Evolutionary conservation across 2,329 filamentous ascomycete species (phyloP).

Genomic region (Epichloe uncinata): DNA sequence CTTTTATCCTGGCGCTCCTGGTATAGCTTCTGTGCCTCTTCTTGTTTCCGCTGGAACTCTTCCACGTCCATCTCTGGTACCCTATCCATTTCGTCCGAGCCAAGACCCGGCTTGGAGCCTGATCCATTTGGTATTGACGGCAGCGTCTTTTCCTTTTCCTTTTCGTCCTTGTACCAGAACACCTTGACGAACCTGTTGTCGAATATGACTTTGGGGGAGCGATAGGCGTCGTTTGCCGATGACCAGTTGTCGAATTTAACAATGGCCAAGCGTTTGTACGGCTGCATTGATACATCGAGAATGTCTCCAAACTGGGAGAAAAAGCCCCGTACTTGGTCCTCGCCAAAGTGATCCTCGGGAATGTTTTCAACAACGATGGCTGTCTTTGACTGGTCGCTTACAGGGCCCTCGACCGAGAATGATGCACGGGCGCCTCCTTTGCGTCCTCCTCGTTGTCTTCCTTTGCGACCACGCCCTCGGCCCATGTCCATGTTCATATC

Average conservation of each 20-base stretch:
- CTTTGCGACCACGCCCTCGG: constrained; percentile 22
- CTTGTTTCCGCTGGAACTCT: constrained; percentile 54
- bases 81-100: constrained; percentile 9
- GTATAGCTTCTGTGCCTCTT: constrained; percentile 56
- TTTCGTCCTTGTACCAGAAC: constrained; percentile 56
- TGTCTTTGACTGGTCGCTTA: constrained; percentile 48
- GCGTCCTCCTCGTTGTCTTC: constrained; percentile 21
- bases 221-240: constrained; percentile 56
- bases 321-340: constrained; percentile 51
- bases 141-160: constrained; percentile 23
- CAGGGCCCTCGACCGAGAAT: constrained; percentile 52
- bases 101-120: constrained; percentile 6
- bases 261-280: constrained; percentile 52
- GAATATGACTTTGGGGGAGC: constrained; percentile 72
- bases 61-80: constrained; percentile 53
- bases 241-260: constrained; percentile 56
- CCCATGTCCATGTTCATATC: constrained; percentile 17
- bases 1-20: constrained; percentile 52
- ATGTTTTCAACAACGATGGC: constrained; percentile 68
- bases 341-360: constrained; percentile 54
- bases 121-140: constrained; percentile 17
- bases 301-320: constrained; percentile 62
- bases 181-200: constrained; percentile 80
- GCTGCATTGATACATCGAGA: constrained; percentile 48
- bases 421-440: constrained; percentile 33